Conservation (phyloP, 2,329 filamentous ascomycete genomes). For the Nemania sp. region DNA sequence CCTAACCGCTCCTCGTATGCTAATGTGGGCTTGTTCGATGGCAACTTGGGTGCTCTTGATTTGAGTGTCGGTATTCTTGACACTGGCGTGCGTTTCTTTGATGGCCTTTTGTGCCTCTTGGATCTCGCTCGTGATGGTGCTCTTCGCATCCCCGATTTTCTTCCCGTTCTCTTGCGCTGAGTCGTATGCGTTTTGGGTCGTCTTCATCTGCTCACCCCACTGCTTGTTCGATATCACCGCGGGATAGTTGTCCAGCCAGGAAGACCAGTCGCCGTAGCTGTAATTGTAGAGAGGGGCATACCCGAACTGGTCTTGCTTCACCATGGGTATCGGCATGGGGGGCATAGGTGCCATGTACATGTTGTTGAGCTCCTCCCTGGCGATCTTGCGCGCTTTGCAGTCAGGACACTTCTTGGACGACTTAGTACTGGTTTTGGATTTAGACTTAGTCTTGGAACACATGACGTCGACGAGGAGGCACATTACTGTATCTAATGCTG, state of each 20-base stretch:
- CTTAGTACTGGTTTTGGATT: slow-evolving; percentile 24
- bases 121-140: slow-evolving; percentile 32
- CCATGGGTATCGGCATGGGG: slow-evolving; percentile 3
- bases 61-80: slow-evolving; percentile 31
- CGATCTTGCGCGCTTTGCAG: slow-evolving; percentile 23
- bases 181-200: slow-evolving; percentile 34
- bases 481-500: slow-evolving; percentile 15
- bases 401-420: slow-evolving; percentile 26
- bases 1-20: slow-evolving; percentile 36
- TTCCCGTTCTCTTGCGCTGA: slow-evolving; percentile 37
- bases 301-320: slow-evolving; percentile 14
- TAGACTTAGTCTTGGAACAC: slow-evolving; percentile 34
- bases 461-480: slow-evolving; percentile 33
- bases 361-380: slow-evolving; percentile 19
- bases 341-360: slow-evolving; percentile 4
- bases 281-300: slow-evolving; percentile 9
- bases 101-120: slow-evolving; percentile 38
- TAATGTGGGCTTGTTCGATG: slow-evolving; percentile 24
- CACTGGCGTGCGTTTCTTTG: slow-evolving; percentile 36
- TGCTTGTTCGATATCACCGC: slow-evolving; percentile 38
- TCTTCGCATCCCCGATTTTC: slow-evolving; percentile 35
- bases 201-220: slow-evolving; percentile 42
- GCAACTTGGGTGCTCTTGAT: slow-evolving; percentile 38
- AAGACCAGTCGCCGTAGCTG: slow-evolving; percentile 22
- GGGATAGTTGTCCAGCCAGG: slow-evolving; percentile 40